These are phyloP conservation scores for Mortierella alpina DNA, from an alignment of 192 early-diverging fungal species.

Conservation along the genomic window DNA sequence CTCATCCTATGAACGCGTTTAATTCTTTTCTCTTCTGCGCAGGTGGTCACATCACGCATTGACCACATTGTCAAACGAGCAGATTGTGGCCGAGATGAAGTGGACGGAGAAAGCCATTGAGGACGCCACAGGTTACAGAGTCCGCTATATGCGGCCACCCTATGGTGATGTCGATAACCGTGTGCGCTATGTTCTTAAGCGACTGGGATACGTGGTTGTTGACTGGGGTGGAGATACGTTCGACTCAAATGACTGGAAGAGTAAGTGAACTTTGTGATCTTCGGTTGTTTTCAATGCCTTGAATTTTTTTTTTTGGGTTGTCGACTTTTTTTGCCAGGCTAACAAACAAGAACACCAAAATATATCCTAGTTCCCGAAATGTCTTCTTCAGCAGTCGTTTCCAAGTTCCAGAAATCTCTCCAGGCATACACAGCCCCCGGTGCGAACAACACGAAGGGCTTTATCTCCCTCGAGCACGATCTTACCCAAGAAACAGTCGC, in stretches of 20 bases:
- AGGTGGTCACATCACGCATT: constrained; percentile 59
- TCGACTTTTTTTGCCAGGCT: not conserved
- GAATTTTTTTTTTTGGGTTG: too few relatives aligned
- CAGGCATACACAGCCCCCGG: not conserved
- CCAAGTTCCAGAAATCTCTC: not conserved
- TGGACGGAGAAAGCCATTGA: constrained; percentile 50
- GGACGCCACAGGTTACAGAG: constrained; percentile 32
- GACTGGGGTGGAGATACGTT: constrained; percentile 50
- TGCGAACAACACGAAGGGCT: constrained; percentile 11
- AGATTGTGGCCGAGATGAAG: constrained; percentile 51
- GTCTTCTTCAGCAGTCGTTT: not conserved
- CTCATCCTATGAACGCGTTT: not conserved
- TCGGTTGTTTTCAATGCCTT: not conserved
- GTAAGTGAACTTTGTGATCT: constrained; percentile 9
- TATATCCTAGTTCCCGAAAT: not conserved
- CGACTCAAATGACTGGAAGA: constrained; percentile 52
- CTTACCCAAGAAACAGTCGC: constrained; percentile 3
- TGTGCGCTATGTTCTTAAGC: constrained; percentile 68
- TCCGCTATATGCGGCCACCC: constrained; percentile 66
- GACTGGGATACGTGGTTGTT: constrained; percentile 60
- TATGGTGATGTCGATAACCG: constrained; percentile 82
- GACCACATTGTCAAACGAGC: constrained; percentile 53
- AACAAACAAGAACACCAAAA: too few relatives aligned
- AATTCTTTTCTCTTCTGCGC: not conserved
- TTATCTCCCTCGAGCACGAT: constrained; percentile 46